Percentiles rank a stretch among this genome's conserved stretches.
These are phyloP conservation scores for Aspergillus ibericus DNA, from an alignment of 2,329 filamentous ascomycete species.

Conservation along the genomic window DNA sequence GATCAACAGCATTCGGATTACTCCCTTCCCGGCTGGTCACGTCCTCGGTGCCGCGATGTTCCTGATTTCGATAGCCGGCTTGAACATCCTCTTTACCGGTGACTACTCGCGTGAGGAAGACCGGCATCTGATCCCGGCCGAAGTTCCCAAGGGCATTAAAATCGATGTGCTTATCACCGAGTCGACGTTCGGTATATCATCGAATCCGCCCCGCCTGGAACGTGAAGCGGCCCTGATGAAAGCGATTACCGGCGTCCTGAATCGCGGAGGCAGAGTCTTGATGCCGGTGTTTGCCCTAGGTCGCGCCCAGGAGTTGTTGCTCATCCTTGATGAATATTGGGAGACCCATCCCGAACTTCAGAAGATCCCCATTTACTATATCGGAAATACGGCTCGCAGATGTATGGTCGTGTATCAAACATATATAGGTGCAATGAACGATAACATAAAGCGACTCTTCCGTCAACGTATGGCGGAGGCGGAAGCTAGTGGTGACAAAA, in stretches of 20 bases:
- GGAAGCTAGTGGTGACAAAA: slow-evolving; percentile 78
- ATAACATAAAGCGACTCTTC: slow-evolving; percentile 97
- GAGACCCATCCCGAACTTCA: slow-evolving; percentile 83
- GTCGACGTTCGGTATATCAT: slow-evolving; percentile 94
- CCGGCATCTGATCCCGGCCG: slow-evolving; percentile 88
- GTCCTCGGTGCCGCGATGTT: slow-evolving; percentile 99
- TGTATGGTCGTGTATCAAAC: slow-evolving; percentile 99
- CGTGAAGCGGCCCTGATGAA: slow-evolving; percentile 94
- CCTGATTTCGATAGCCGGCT: slow-evolving; percentile 90
- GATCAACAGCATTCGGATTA: slow-evolving; percentile 93
- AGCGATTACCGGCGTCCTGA: slow-evolving; percentile 84
- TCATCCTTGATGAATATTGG: slow-evolving; percentile 98
- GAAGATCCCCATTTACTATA: slow-evolving; percentile 94
- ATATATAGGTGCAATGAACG: slow-evolving; percentile 97
- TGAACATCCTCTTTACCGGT: slow-evolving; percentile 96
- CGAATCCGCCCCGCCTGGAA: slow-evolving; percentile 85
- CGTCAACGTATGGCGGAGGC: slow-evolving; percentile 88
- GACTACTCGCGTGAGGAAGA: slow-evolving; percentile 97
- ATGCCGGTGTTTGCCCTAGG: slow-evolving; percentile 96
- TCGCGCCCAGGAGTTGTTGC: slow-evolving; percentile 85
- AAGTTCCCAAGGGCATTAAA: slow-evolving; percentile 84
- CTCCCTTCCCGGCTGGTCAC: slow-evolving; percentile 93
- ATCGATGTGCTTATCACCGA: slow-evolving; percentile 97
- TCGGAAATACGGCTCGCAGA: slow-evolving; percentile 88
- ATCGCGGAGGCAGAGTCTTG: slow-evolving; percentile 85